Evolutionary conservation across 2,329 filamentous ascomycete genomes (phyloP), one percentile per base, ranked within the genome.

Genomic region (Clarireedia monteithiana): DNA sequence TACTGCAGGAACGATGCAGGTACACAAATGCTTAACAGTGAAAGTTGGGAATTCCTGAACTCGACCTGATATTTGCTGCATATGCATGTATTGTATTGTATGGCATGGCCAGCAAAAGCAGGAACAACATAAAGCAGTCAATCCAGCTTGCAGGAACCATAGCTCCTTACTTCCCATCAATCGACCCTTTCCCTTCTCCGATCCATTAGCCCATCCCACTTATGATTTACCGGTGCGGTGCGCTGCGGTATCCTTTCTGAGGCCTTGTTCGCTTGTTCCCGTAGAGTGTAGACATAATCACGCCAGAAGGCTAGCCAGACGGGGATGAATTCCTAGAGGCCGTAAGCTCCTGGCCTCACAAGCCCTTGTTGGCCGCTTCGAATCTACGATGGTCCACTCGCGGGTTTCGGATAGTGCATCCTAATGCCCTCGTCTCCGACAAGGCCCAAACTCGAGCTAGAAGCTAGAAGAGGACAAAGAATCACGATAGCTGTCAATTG

Each of bases 1-100:
- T 61, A 49, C 64, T 65, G 63, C 63, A 66, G 63, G 63, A 60
- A 64, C 63, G 45, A 64, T 65, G 65, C 64, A 66, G 65, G 65
- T 62, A 67, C 64, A 12, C 36, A 39, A 51, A 50, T 52, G 51
- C 50, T 46, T 26, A 20, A 39, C 45, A 23, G 26, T 34, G 23
- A 42, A 59, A 44, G 50, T 49, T 56, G 53, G 50, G 20, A 45
- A 48, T 50, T 47, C 48, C 46, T 42, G 6, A 17, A 49, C 34
- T 36, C 48, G 24, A 27, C 12, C 45, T 44, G 40, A 44, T 44
- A 39, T 48, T 47, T 47, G 27, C 26, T 53, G 50, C 50, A 53
- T 53, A 47, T 54, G 52, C 52, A 42, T 54, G 44, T 48, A 42
- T 27, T 48, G 24, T 17, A 24, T 53, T 26, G 24, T 27, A 17